Evolutionary conservation across 139 green algal genomes (phyloP), one percentile per base, ranked within the genome.

Genomic region (Pleodorina starrii): DNA sequence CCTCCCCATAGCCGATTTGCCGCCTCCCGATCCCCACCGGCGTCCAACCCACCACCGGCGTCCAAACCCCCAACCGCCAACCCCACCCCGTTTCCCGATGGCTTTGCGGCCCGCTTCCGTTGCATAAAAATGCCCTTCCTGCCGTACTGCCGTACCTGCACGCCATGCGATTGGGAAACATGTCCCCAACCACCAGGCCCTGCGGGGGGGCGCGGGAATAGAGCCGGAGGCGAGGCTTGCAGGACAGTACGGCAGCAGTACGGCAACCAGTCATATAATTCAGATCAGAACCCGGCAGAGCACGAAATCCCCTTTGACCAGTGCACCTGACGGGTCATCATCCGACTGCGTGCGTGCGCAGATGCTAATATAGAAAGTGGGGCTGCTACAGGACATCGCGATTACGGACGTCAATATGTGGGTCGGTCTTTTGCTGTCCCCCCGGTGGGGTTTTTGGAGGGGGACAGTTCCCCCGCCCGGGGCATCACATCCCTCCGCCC

Each of bases 121-220:
- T n/a, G n/a, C n/a, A n/a, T n/a, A 38, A 40, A 32, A 2, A 40
- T n/a, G 5, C 29, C 23, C 23, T 14, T 21, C 27, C 2, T 14
- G 25, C 32, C 63, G 3, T 10, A 10, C 63, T 66, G 10, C 4
- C 93, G 27, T 59, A 87, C 81, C 97, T 93, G 96, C 97, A 99
- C 90, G 98, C 94, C 84, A 99, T 94, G 11, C 97, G 92, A 91
- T 99, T 97, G 88, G 95, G 94, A 96, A 96, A 99, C 74, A 81
- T 96, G 69, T 98, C 95, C 1, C 97, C 97, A 44, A 99, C 97
- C 40, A 90, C 71, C 42, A 99, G 92, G 17, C 97, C 97, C 90
- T 97, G 92, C 6, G n/a, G 51, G 5, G 6, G 6, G 7, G 9
- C 25, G 25, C 25, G 54, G 25, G 54, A 25, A 66, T 66, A 4